Evolutionary conservation across 2,329 filamentous ascomycete genomes (phyloP), one percentile per base, ranked within the genome.

Genomic region (Ascochyta fabae): DNA sequence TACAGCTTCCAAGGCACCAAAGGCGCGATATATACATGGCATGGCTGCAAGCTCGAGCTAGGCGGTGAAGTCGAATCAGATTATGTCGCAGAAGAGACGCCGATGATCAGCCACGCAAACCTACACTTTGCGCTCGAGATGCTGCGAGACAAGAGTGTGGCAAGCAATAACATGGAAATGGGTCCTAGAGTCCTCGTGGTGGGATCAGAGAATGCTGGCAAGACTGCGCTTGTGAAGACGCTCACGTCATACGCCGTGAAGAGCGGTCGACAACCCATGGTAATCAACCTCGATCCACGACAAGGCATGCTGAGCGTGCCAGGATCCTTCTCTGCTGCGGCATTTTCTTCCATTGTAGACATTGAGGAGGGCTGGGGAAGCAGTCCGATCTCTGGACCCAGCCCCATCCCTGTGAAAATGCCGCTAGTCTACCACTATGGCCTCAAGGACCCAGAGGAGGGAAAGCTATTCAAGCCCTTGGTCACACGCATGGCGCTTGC

Each of bases 341-440:
- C 91, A 4, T 92, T 96, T 70, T 90, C 90, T 9, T 92, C 90
- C 0, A 85, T 96, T 66, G 85, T 98, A 78, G 94, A 98, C 74
- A 83, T 96, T 1, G 90, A 94, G 68, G 88, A 92, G 58, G 91
- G 90, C 7, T 97, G 92, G 88, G 95, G 95, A 9, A 91, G 85
- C 63, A 93, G 91, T 65, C 93, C 94, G 0, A 96, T 93, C 67
- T 96, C 90, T 62, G 95, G 94, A 0, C 93, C 95, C 0, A 95
- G 89, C 65, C 85, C 88, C 0, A 87, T 96, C 16, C 93, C 94
- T 0, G 91, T 96, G 48, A 98, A 97, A 80, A 82, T 96, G 66
- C 95, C 95, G 5, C 79, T 99, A 49, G 92, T 94, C 26, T 96
- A 96, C 72, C 91, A 92, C 75, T 96, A 91, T 74, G 94, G 95